Evolutionary conservation across 805 yeast genomes (phyloP).

Genomic region (Scheffersomyces spartinae): DNA sequence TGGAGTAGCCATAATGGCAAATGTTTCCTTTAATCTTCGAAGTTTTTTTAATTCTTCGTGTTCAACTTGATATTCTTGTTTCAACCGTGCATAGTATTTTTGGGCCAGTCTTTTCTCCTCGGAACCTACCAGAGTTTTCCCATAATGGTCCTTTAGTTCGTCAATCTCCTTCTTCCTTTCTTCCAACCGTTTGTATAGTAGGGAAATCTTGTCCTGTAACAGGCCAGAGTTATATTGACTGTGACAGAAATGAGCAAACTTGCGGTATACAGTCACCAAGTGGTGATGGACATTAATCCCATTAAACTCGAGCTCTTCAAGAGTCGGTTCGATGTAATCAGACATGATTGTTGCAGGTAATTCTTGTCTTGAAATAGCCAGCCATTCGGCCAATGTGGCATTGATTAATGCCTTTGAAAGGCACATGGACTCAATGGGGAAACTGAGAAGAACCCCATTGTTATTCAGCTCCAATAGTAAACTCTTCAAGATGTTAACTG

Average conservation of each 20-base stretch:
- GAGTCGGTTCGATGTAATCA: slow-evolving; percentile 43
- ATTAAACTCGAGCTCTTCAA: slow-evolving; percentile 6
- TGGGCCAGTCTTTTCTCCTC: slow-evolving; percentile 42
- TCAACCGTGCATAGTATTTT: slow-evolving; percentile 37
- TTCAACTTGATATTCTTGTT: slow-evolving; percentile 39
- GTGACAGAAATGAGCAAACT: slow-evolving; percentile 67
- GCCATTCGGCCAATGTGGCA: slow-evolving; percentile 55
- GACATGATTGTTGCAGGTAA: slow-evolving; percentile 46
- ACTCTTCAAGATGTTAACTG: slow-evolving; percentile 46
- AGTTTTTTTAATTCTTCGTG: slow-evolving; percentile 30
- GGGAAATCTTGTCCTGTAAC: slow-evolving; percentile 32
- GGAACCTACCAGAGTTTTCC: slow-evolving; percentile 26
- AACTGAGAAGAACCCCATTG: slow-evolving; percentile 4
- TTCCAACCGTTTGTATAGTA: slow-evolving; percentile 25
- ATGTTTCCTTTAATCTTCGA: slow-evolving; percentile 23
- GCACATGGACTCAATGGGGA: slow-evolving; percentile 8
- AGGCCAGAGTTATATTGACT: slow-evolving; percentile 39
- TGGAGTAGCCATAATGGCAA: slow-evolving; percentile 42
- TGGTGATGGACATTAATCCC: slow-evolving; percentile 9
- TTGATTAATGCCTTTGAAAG: slow-evolving; percentile 13
- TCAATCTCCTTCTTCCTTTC: slow-evolving; percentile 36
- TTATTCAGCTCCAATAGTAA: slow-evolving; percentile 8
- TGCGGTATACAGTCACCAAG: slow-evolving; percentile 38
- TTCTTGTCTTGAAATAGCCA: slow-evolving; percentile 59
- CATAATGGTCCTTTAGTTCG: slow-evolving; percentile 34